Evolutionary conservation across 1,139 yeast species (phyloP), one percentile per base, ranked within the genome.

Genomic region (Keqinozyma sinolaborantium): DNA sequence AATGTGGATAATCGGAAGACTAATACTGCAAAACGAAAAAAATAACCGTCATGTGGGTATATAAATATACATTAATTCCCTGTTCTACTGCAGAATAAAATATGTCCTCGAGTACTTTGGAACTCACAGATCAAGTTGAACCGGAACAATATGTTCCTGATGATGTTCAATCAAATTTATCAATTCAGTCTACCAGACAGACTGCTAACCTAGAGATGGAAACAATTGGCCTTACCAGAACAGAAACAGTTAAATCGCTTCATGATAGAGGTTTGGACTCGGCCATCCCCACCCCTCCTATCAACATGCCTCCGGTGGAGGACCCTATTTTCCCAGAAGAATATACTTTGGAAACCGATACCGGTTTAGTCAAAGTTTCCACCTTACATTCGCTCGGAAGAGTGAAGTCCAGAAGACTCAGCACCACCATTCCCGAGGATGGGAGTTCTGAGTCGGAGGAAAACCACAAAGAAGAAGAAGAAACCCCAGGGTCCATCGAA

Each of bases 261-360:
- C 73, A 69, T 31, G 80, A 77, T 7, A 61, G 73, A 49, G 95
- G 95, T 31, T 44, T 84, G 14, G 62, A 73, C 3, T 54, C 69
- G 12, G 64, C 60, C 3, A 61, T 72, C 2, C 83, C 85, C 5
- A 48, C 57, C 14, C 75, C 79, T 1, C 86, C 77, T 42, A 56
- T 74, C 30, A 79, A 75, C 45, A 75, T 77, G 34, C 90, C 94
- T 2, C 73, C 77, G 6, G 71, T 76, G 8, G 70, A 67, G 31
- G 64, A 72, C 40, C 80, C 90, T 5, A 81, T 86, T 28, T 87
- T 87, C 68, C 96, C 96, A 10, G 96, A 87, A 64, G 95, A 87
- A 56, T 87, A 84, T 56, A 83, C 88, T 5, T 47, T 87, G 53
- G 96, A 87, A 64, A 87, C 96, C 1, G 71, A 73, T 31, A 84